Percentiles rank a stretch among this genome's conserved stretches.
phyloP scores from a whole-genome alignment of 2,329 filamentous ascomycete species.

The Metarhizium album region DNA sequence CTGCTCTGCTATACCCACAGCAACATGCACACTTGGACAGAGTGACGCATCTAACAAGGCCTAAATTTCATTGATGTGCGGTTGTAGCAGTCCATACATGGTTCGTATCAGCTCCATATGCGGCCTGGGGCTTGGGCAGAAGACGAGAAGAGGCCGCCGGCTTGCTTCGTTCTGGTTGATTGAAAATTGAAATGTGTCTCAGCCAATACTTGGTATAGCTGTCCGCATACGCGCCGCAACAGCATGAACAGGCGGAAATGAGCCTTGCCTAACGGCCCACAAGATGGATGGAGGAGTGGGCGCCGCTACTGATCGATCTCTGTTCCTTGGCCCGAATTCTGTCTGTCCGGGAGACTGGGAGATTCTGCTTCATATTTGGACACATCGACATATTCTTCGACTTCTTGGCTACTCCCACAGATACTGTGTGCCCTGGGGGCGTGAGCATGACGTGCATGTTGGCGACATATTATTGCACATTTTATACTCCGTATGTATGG shows the following conservation, averaged over 20 bases:
- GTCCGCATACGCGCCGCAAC: neutral
- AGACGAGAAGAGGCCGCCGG: neutral
- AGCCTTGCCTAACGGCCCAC: neutral
- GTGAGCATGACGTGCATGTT: slow-evolving; percentile 6
- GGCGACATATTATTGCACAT: neutral
- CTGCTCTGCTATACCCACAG: neutral
- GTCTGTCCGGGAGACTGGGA: neutral
- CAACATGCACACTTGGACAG: neutral
- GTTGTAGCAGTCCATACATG: neutral
- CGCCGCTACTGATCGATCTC: no score
- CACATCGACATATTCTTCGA: neutral
- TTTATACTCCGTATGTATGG: neutral
- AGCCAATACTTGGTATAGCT: neutral
- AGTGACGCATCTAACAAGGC: neutral
- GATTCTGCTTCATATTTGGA: neutral
- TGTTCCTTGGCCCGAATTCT: neutral
- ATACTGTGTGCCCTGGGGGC: neutral
- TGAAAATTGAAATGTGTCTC: neutral
- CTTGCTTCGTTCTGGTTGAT: no score
- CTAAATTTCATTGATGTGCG: neutral
- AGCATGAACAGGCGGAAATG: neutral
- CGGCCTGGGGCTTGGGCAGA: neutral
- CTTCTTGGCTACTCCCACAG: no score
- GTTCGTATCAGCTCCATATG: neutral
- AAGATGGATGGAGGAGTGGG: no score